These are phyloP conservation scores for Ilyonectria sp. DNA, from an alignment of 2,329 filamentous ascomycete species.

Conservation along the genomic window DNA sequence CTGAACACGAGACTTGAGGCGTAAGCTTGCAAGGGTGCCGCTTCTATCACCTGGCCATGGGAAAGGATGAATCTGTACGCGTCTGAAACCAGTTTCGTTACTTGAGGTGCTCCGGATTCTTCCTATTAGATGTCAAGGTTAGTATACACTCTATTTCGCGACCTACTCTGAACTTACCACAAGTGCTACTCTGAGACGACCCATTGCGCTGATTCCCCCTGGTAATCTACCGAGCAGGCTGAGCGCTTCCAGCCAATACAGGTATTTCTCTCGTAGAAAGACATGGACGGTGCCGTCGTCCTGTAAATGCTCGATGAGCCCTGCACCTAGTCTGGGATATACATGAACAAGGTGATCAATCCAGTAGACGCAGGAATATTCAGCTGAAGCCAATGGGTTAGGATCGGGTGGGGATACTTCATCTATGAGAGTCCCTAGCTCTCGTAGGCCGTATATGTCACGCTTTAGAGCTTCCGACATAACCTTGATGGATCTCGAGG, in stretches of 20 bases:
- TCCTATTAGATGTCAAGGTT: neutral
- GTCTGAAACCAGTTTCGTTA: constrained; percentile 1
- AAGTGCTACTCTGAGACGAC: neutral
- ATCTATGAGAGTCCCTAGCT: constrained; percentile 27
- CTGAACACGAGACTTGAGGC: constrained; percentile 30
- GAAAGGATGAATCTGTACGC: constrained; percentile 15
- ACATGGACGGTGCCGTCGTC: neutral
- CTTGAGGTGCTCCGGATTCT: neutral
- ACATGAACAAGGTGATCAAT: constrained; percentile 31
- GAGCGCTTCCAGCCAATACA: constrained; percentile 62
- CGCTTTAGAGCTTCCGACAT: constrained; percentile 50
- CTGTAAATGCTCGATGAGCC: neutral
- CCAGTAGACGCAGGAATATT: constrained; percentile 46
- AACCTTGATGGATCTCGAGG: constrained; percentile 52
- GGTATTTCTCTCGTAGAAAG: constrained; percentile 20
- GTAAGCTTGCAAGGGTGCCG: constrained; percentile 21
- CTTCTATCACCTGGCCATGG: neutral
- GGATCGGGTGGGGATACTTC: constrained; percentile 25
- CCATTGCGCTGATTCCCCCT: neutral
- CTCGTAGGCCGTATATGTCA: constrained; percentile 54
- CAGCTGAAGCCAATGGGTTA: constrained; percentile 26
- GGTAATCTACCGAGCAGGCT: constrained; percentile 51
- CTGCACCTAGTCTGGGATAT: neutral
- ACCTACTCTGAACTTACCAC: neutral
- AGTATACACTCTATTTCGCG: neutral